phyloP scores from a whole-genome alignment of 148 eudicot species.

The Amaranthus hypochondriacus region DNA sequence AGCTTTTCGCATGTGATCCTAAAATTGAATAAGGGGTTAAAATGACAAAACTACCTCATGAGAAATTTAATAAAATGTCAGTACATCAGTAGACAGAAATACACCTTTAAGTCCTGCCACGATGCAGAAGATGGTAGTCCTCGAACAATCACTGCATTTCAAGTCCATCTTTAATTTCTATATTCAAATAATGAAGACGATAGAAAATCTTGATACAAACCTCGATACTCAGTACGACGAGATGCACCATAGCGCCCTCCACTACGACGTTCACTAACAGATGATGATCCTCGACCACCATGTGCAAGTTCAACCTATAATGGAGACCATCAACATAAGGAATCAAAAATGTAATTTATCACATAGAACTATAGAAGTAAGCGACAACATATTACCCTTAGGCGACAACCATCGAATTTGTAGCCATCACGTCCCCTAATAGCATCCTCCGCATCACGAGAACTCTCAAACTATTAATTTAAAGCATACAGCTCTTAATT shows the following conservation, averaged over 20 bases:
- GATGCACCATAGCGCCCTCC: slow-evolving; percentile 60
- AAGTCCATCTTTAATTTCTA: slow-evolving; percentile 11
- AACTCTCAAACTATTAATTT: slow-evolving; percentile 64
- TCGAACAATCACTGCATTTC: slow-evolving; percentile 65
- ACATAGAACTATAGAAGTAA: neutral
- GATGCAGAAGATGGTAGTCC: slow-evolving; percentile 99
- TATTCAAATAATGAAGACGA: neutral
- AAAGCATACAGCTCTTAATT: slow-evolving; percentile 5
- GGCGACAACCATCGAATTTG: slow-evolving; percentile 90
- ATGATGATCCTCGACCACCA: slow-evolving; percentile 91
- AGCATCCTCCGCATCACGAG: slow-evolving; percentile 98
- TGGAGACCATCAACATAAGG: slow-evolving; percentile 9
- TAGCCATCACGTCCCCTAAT: slow-evolving; percentile 98
- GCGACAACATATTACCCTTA: slow-evolving; percentile 54
- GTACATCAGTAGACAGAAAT: slow-evolving; percentile 1
- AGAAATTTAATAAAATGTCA: neutral
- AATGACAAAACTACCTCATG: neutral
- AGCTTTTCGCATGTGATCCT: slow-evolving; percentile 99
- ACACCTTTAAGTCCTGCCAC: slow-evolving; percentile 98
- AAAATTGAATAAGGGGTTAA: slow-evolving; percentile 20
- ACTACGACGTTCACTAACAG: slow-evolving; percentile 83
- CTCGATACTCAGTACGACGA: slow-evolving; percentile 82
- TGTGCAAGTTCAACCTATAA: slow-evolving; percentile 95
- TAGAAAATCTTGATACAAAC: slow-evolving; percentile 27
- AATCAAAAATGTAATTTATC: neutral